Evolutionary conservation across 2,329 filamentous ascomycete species (phyloP), one percentile per base, ranked within the genome.

Genomic region (Colletotrichum orbiculare): DNA sequence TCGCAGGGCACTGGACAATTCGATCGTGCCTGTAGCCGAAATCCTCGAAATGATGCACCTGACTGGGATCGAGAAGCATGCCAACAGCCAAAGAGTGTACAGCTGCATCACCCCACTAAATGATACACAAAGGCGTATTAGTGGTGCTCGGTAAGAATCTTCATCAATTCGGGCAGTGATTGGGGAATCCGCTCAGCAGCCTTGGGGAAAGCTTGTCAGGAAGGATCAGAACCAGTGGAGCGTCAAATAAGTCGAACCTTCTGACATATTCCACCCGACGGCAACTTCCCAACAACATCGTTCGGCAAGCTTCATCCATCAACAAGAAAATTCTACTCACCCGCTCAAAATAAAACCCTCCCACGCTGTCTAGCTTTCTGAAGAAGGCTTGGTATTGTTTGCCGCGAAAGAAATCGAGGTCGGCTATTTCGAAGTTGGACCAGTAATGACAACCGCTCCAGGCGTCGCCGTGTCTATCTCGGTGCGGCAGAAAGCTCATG

Each of bases 341-440:
- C 56, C 80, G 71, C 67, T 82, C 80, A 54, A 75, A 74, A 58
- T 81, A 82, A 64, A 82, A 82, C 1, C 80, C 80, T 2, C 78
- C 79, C 39, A 75, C 75, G 49, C 70, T 72, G 50, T 82, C 80
- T 12, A 82, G 69, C 53, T 77, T 76, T 12, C 76, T 70, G 60
- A 80, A 81, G 17, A 80, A 73, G 9, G 78, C 76, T 62, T 80
- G 78, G 52, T 82, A 82, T 42, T 71, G 72, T 48, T 67, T 71
- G 6, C 74, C 73, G 34, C 80, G 75, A 73, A 81, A 82, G 59
- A 81, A 79, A 59, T 81, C 79, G 72, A 82, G 73, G 63, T 80
- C 75, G 38, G 79, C 80, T 59, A 82, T 82, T 70, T 82, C 80
- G 53, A 82, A 82, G 64, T 82, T 82, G 66, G 78, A 81, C 80